These are phyloP conservation scores for Draba incana DNA, from an alignment of 345 rosid species.

Conservation along the genomic window DNA sequence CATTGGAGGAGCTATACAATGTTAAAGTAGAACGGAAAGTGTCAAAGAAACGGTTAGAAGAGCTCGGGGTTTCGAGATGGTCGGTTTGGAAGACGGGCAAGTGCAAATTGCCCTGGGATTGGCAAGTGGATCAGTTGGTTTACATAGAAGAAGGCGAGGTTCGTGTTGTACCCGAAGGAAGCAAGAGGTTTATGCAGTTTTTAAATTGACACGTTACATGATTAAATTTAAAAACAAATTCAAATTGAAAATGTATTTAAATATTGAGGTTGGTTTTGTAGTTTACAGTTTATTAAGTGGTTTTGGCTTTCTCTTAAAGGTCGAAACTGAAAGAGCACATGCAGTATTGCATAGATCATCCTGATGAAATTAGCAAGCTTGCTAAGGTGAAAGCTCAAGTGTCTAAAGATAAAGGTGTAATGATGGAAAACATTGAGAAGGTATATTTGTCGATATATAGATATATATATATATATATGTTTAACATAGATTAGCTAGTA, in stretches of 20 bases:
- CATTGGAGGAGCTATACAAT: conserved; percentile 75
- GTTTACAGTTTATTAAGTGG: too few relatives aligned
- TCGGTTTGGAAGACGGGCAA: conserved; percentile 88
- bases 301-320: too few relatives aligned
- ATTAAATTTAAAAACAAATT: background rate
- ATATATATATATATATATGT: too few relatives aligned
- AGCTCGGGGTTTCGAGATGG: conserved; percentile 84
- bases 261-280: background rate
- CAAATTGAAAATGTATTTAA: background rate
- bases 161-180: conserved; percentile 89
- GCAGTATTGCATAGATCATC: too few relatives aligned
- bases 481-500: too few relatives aligned
- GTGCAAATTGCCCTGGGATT: conserved; percentile 84
- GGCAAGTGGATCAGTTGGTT: conserved; percentile 96
- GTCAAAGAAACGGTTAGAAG: conserved; percentile 52
- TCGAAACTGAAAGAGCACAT: too few relatives aligned
- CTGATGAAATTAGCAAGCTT: too few relatives aligned
- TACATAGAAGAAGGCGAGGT: conserved; percentile 98
- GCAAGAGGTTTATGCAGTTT: conserved; percentile 72
- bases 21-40: conserved; percentile 80
- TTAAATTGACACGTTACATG: conserved; percentile 55
- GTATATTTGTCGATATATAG: too few relatives aligned
- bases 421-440: too few relatives aligned
- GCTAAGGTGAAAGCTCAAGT: too few relatives aligned
- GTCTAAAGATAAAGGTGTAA: too few relatives aligned